Evolutionary conservation across 768 basidiomycete genomes (phyloP).

Genomic region (Coprinellus micaceus): DNA sequence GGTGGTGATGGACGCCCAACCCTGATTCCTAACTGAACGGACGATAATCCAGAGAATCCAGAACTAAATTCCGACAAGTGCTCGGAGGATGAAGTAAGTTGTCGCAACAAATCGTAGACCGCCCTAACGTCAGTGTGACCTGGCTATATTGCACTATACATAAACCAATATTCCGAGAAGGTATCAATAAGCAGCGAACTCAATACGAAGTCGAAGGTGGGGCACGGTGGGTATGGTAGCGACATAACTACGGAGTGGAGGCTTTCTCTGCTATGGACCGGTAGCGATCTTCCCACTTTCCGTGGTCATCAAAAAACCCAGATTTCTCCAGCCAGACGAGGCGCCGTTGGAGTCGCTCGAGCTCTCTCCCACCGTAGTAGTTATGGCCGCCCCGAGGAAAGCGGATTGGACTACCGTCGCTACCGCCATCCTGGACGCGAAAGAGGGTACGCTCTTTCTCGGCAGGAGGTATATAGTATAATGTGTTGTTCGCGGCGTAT

Average conservation of each 20-base stretch:
- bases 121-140: no score
- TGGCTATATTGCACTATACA: no score
- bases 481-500: conserved; percentile 44
- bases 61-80: no score
- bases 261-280: conserved; percentile 4
- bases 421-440: conserved; percentile 21
- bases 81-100: no score
- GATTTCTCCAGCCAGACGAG: conserved; percentile 41
- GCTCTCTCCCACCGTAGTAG: conserved; percentile 55
- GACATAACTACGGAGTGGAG: neutral
- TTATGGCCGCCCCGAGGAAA: conserved; percentile 59
- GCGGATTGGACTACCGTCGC: conserved; percentile 16
- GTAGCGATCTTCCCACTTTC: conserved; percentile 47
- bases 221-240: no score
- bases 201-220: no score
- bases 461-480: conserved; percentile 44
- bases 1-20: no score
- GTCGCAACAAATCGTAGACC: no score
- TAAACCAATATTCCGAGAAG: no score
- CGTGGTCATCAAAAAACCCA: conserved; percentile 21
- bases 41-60: no score
- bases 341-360: conserved; percentile 42
- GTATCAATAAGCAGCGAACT: no score
- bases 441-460: conserved; percentile 49
- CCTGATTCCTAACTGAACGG: no score